phyloP scores from a whole-genome alignment of 2,329 filamentous ascomycete genomes.

The Berkeleyomyces basicola region DNA sequence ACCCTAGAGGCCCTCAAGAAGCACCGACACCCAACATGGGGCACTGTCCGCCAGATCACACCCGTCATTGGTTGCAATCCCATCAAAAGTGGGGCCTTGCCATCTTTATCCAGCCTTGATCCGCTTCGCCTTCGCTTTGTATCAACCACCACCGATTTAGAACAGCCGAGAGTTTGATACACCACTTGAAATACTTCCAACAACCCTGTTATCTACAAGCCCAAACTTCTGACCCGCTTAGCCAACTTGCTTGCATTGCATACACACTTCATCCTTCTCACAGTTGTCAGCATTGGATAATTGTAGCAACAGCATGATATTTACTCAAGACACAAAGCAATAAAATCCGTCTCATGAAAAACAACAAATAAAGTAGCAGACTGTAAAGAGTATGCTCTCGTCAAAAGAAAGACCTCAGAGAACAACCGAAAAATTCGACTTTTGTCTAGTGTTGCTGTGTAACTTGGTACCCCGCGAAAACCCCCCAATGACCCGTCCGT shows the following conservation, averaged over 20 bases:
- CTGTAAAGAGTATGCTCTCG: slow-evolving; percentile 10
- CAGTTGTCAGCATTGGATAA: neutral
- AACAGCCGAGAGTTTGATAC: neutral
- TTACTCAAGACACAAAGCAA: slow-evolving; percentile 1
- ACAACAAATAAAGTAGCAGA: slow-evolving; percentile 9
- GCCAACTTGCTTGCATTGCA: neutral
- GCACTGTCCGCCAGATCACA: neutral
- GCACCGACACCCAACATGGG: neutral
- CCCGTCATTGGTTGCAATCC: neutral
- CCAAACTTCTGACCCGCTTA: neutral
- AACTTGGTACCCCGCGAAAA: slow-evolving; percentile 17
- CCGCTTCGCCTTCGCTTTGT: neutral
- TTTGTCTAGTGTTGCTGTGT: slow-evolving; percentile 38
- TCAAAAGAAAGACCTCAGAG: slow-evolving; percentile 2
- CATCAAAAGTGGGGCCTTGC: neutral
- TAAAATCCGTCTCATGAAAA: neutral
- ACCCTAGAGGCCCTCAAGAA: neutral
- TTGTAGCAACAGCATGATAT: neutral
- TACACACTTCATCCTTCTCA: neutral
- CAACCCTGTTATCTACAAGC: too few species aligned
- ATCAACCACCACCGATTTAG: neutral
- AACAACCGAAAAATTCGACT: slow-evolving; percentile 46
- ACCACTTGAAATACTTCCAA: neutral
- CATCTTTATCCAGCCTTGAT: neutral
- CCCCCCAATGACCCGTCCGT: slow-evolving; percentile 23